Conservation (phyloP, 225 moss, liverwort and hornwort genomes). For the Sphagnum tenellum region DNA sequence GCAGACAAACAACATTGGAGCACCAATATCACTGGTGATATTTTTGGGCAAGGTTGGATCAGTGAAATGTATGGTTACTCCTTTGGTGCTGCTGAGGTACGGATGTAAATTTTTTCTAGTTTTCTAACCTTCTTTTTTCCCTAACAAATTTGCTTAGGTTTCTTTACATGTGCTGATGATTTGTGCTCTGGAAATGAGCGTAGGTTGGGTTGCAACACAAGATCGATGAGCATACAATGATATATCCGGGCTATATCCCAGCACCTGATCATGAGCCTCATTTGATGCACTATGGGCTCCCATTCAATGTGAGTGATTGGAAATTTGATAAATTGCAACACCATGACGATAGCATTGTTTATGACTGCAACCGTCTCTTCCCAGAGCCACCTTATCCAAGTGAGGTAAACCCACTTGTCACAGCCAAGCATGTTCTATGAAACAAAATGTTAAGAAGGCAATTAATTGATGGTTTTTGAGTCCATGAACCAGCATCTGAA, state of each 20-base stretch:
- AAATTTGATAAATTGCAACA: constrained; percentile 78
- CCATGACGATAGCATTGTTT: constrained; percentile 48
- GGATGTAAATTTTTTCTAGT: no score
- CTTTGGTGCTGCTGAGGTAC: constrained; percentile 88
- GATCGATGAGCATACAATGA: constrained; percentile 69
- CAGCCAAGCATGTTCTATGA: no score
- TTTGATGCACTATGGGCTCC: constrained; percentile 87
- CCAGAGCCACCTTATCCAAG: constrained; percentile 61
- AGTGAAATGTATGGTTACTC: constrained; percentile 99
- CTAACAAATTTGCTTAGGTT: not conserved
- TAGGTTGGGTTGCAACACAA: constrained; percentile 84
- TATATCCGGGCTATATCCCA: constrained; percentile 87
- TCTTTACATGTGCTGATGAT: constrained; percentile 1
- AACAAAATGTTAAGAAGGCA: no score
- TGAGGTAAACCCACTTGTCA: constrained; percentile 30
- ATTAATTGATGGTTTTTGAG: no score
- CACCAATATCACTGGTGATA: constrained; percentile 74
- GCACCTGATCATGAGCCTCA: constrained; percentile 56
- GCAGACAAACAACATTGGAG: constrained; percentile 72
- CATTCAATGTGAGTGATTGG: constrained; percentile 77
- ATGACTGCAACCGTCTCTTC: constrained; percentile 76
- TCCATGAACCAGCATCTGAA: no score
- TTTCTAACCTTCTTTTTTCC: no score
- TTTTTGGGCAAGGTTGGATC: constrained; percentile 85
- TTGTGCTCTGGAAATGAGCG: not conserved